Evolutionary conservation across 257 asterid species (phyloP).

Genomic region (Cruciata laevipes): DNA sequence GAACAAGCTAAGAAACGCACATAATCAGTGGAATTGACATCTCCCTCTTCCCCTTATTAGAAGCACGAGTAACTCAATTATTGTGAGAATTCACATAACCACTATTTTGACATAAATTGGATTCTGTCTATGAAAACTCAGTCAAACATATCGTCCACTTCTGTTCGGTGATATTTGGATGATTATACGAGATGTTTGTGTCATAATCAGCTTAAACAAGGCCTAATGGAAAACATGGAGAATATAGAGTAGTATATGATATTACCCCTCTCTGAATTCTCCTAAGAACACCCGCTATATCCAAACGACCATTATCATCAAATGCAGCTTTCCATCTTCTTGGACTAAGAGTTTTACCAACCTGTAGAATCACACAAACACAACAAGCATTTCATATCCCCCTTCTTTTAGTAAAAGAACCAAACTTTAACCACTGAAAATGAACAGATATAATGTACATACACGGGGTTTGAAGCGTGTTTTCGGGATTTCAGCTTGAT

Average conservation of each 20-base stretch:
- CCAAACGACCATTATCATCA: conserved; percentile 71
- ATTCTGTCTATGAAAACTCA: not conserved
- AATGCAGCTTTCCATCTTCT: conserved; percentile 98
- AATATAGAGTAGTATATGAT: not conserved
- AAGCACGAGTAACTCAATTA: too few relatives aligned
- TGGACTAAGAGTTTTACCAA: conserved; percentile 78
- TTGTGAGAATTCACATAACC: not conserved
- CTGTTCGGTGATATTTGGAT: not conserved
- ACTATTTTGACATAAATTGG: not conserved
- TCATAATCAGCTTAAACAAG: not conserved
- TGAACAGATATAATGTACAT: not conserved
- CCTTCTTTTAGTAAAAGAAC: not conserved
- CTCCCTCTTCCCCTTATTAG: not conserved
- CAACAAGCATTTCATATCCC: not conserved
- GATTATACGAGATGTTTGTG: not conserved
- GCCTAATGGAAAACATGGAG: conserved; percentile 8
- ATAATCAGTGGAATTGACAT: not conserved
- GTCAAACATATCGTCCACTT: not conserved
- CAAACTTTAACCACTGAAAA: not conserved
- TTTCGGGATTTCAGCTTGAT: conserved; percentile 73
- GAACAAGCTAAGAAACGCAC: conserved; percentile 9
- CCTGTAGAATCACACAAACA: conserved; percentile 30
- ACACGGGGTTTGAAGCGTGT: conserved; percentile 88
- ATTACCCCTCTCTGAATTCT: conserved; percentile 96
- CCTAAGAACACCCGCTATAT: conserved; percentile 88